phyloP scores from a whole-genome alignment of 1,284 basidiomycete species.

The Austroboletus novae-zelandiae region DNA sequence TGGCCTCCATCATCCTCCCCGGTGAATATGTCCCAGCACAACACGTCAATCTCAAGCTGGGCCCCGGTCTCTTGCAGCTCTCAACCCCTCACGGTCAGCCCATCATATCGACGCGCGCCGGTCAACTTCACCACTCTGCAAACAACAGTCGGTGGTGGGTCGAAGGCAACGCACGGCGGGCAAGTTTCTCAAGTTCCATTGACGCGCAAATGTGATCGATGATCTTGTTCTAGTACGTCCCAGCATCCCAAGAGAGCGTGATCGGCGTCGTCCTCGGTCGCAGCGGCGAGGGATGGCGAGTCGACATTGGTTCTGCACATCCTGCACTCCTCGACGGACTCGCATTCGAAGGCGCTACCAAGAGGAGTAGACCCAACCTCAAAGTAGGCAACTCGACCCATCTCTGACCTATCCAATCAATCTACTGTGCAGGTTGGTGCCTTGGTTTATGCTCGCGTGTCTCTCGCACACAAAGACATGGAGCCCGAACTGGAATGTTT shows the following conservation, averaged over 20 bases:
- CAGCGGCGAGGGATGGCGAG: conserved; percentile 76
- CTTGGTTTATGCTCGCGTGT: conserved; percentile 79
- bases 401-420: not conserved
- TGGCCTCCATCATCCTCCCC: conserved; percentile 58
- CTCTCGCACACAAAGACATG: conserved; percentile 85
- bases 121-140: conserved; percentile 61
- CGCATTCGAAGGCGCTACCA: conserved; percentile 85
- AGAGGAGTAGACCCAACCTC: conserved; percentile 79
- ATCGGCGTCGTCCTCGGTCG: conserved; percentile 70
- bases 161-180: conserved; percentile 73
- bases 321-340: conserved; percentile 73
- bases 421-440: conserved; percentile 63
- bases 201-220: not conserved
- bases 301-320: conserved; percentile 82
- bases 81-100: conserved; percentile 31
- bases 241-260: conserved; percentile 78
- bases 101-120: conserved; percentile 66
- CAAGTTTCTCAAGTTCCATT: conserved; percentile 33
- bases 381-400: conserved; percentile 48
- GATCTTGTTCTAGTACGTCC: conserved; percentile 71
- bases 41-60: conserved; percentile 76
- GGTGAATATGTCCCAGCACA: conserved; percentile 66
- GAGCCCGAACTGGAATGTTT: conserved; percentile 88
- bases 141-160: conserved; percentile 79
- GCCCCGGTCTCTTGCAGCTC: conserved; percentile 66